These are phyloP conservation scores for Plasmodium inui DNA, from an alignment of 169 alveolate genomes.

Conservation along the genomic window DNA sequence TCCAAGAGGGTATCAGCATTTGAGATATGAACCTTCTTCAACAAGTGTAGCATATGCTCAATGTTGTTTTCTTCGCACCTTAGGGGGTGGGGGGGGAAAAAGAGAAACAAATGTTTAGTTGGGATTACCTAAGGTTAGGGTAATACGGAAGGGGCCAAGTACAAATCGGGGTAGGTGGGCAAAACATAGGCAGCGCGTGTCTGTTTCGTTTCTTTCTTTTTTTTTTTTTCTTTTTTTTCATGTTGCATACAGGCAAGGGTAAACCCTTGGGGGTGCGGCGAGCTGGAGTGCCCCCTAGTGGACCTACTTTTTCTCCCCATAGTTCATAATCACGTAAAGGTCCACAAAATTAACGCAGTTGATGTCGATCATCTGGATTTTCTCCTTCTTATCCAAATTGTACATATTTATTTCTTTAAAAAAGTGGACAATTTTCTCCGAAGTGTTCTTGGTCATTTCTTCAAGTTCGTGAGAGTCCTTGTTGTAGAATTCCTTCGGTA, in stretches of 20 bases:
- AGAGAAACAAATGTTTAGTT: not conserved
- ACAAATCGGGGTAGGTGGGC: not conserved
- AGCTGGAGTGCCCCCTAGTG: not conserved
- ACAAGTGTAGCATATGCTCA: slow-evolving; percentile 35
- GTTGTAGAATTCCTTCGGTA: slow-evolving; percentile 35
- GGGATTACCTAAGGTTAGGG: not conserved
- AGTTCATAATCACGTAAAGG: slow-evolving; percentile 68
- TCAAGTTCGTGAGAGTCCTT: not conserved
- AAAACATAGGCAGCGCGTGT: not conserved
- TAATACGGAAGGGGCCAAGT: not conserved
- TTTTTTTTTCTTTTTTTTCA: not conserved
- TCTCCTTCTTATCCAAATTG: slow-evolving; percentile 60
- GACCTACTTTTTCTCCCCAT: slow-evolving; percentile 62
- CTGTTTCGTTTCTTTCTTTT: not conserved
- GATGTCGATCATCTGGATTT: slow-evolving; percentile 67
- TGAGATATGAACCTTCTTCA: slow-evolving; percentile 45
- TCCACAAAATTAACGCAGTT: slow-evolving; percentile 63
- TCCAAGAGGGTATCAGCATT: not conserved
- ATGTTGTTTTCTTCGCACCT: slow-evolving; percentile 70
- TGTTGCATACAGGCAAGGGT: not conserved
- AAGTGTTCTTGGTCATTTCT: not conserved
- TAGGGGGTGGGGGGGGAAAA: not conserved
- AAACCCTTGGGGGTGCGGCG: not conserved
- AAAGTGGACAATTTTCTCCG: slow-evolving; percentile 38
- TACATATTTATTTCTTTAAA: slow-evolving; percentile 44